Conservation (phyloP, 164 flowering plant genomes). For the Euptelea pleiosperma region DNA sequence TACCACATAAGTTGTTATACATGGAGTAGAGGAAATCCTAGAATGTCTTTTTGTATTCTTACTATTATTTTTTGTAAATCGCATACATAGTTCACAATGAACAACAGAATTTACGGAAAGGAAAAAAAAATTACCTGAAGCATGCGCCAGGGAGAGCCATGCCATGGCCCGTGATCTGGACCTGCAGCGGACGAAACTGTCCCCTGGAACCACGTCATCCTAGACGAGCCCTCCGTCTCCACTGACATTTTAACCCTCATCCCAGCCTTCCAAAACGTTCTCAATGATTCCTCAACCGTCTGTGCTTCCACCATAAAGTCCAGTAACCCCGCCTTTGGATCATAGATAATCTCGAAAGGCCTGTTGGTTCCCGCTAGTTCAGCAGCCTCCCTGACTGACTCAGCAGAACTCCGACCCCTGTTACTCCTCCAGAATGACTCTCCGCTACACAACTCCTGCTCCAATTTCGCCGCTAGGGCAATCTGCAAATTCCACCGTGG, state of each 20-base stretch:
- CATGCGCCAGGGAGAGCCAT: conserved; percentile 65
- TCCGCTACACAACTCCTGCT: too few relatives aligned
- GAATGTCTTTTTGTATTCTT: too few relatives aligned
- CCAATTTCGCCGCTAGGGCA: conserved; percentile 10
- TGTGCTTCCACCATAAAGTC: conserved; percentile 68
- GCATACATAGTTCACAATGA: too few relatives aligned
- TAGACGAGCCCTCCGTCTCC: conserved; percentile 61
- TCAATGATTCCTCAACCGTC: conserved; percentile 45
- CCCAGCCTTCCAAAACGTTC: conserved; percentile 46
- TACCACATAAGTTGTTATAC: too few relatives aligned
- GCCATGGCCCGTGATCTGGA: conserved; percentile 38
- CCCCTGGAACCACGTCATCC: conserved; percentile 58
- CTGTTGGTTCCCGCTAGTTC: conserved; percentile 40
- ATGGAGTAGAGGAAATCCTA: too few relatives aligned
- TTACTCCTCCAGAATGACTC: conserved; percentile 28
- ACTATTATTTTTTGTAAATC: too few relatives aligned
- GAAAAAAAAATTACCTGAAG: conserved; percentile 46
- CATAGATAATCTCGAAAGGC: conserved; percentile 60
- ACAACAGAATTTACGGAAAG: too few relatives aligned
- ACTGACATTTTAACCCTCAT: conserved; percentile 59
- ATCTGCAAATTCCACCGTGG: conserved; percentile 21
- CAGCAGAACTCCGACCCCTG: conserved; percentile 31
- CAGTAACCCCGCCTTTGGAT: conserved; percentile 53
- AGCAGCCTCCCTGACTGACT: conserved; percentile 37
- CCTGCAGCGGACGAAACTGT: conserved; percentile 27